These are phyloP conservation scores for Centella asiatica DNA, from an alignment of 129 eudicot genomes.

Conservation along the genomic window DNA sequence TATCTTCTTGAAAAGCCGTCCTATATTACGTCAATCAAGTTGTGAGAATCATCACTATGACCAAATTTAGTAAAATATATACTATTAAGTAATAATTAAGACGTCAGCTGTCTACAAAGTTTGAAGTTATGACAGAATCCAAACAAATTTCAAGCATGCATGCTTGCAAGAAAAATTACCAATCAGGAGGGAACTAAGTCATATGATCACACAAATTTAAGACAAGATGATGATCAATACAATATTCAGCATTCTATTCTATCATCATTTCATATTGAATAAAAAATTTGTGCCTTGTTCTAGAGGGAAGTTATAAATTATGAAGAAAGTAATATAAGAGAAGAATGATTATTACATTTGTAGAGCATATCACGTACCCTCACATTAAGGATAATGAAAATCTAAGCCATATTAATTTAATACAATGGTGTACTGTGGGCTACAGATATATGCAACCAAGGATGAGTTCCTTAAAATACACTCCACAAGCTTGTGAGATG, in stretches of 20 bases:
- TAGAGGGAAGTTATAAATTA: too few relatives aligned
- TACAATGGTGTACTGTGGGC: too few relatives aligned
- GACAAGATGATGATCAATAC: too few relatives aligned
- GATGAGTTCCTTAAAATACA: not conserved
- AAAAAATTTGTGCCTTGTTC: too few relatives aligned
- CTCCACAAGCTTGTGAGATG: not conserved
- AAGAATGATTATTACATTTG: too few relatives aligned
- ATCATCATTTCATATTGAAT: too few relatives aligned
- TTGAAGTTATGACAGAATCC: not conserved
- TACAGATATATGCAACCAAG: too few relatives aligned
- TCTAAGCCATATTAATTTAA: too few relatives aligned
- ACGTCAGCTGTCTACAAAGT: not conserved
- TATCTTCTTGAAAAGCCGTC: constrained; percentile 75
- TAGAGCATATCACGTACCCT: too few relatives aligned
- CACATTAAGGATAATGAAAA: too few relatives aligned
- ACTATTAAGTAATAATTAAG: not conserved
- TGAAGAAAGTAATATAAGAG: too few relatives aligned
- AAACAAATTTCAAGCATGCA: not conserved
- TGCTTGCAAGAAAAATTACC: not conserved
- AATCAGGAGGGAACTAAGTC: not conserved
- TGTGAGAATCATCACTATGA: not conserved
- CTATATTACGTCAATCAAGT: constrained; percentile 32
- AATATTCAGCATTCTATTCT: too few relatives aligned
- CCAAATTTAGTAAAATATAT: not conserved
- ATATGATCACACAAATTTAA: not conserved